Evolutionary conservation across 495 filamentous ascomycete genomes (phyloP).

Genomic region (Cetradonia linearis): DNA sequence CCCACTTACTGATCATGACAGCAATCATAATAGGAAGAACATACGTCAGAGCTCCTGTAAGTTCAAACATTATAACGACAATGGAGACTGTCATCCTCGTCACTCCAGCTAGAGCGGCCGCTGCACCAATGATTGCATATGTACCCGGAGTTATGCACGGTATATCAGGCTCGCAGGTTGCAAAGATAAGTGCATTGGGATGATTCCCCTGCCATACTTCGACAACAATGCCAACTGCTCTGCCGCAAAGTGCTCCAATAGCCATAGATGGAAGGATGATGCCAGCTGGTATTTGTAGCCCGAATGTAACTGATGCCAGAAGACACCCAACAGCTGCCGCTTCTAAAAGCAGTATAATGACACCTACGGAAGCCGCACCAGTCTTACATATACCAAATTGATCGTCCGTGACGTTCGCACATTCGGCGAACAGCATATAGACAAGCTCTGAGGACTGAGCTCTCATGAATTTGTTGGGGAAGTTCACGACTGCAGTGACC

Average conservation of each 20-base stretch:
- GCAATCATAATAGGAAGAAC: slow-evolving; percentile 98
- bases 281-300: slow-evolving; percentile 90
- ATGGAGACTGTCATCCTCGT: slow-evolving; percentile 95
- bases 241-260: slow-evolving; percentile 86
- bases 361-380: slow-evolving; percentile 57
- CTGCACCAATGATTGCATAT: slow-evolving; percentile 93
- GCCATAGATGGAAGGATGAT: slow-evolving; percentile 98
- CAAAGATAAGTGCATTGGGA: slow-evolving; percentile 67
- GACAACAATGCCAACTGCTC: slow-evolving; percentile 78
- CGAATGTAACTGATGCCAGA: slow-evolving; percentile 82
- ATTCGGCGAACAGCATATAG: slow-evolving; percentile 85
- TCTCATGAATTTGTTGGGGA: slow-evolving; percentile 89
- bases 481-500: slow-evolving; percentile 82
- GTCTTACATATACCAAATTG: slow-evolving; percentile 79
- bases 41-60: slow-evolving; percentile 91
- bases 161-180: slow-evolving; percentile 73
- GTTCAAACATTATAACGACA: slow-evolving; percentile 98
- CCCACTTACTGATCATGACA: slow-evolving; percentile 98
- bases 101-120: slow-evolving; percentile 91
- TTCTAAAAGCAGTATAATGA: slow-evolving; percentile 68
- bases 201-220: slow-evolving; percentile 78
- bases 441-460: slow-evolving; percentile 88
- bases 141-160: slow-evolving; percentile 89
- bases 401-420: slow-evolving; percentile 65
- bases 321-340: slow-evolving; percentile 75